Evolutionary conservation across 1,284 basidiomycete genomes (phyloP).

Genomic region (Ceratobasidium sp.): DNA sequence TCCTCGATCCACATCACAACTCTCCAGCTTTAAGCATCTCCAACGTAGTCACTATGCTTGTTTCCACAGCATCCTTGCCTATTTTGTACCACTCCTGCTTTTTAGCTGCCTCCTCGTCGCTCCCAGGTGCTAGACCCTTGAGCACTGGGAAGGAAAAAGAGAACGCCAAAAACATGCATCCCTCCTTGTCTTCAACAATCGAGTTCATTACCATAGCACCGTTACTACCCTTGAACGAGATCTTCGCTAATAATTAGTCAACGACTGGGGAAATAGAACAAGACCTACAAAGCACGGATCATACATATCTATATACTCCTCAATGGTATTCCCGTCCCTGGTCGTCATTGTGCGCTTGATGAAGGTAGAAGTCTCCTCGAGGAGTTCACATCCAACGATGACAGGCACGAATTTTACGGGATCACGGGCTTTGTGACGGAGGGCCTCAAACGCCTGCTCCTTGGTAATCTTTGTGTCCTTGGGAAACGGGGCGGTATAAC

Average conservation of each 20-base stretch:
- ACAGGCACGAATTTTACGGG: constrained; percentile 11
- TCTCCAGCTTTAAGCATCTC: constrained; percentile 35
- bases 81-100: constrained; percentile 7
- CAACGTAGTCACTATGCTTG: constrained; percentile 11
- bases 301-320: constrained; percentile 13
- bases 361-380: constrained; percentile 9
- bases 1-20: constrained; percentile 8
- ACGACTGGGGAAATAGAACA: background rate
- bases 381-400: constrained; percentile 2
- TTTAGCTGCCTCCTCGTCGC: background rate
- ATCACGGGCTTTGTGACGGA: constrained; percentile 26
- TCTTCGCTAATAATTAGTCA: background rate
- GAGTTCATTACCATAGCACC: constrained; percentile 15
- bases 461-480: constrained; percentile 27
- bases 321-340: background rate
- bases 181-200: constrained; percentile 8
- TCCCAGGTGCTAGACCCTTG: background rate
- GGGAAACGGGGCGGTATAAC: constrained; percentile 29
- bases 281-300: constrained; percentile 19
- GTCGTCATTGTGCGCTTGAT: constrained; percentile 22
- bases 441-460: constrained; percentile 29
- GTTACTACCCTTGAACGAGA: constrained; percentile 19
- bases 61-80: background rate
- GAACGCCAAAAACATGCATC: constrained; percentile 13
- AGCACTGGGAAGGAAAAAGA: constrained; percentile 24